phyloP scores from a whole-genome alignment of 495 filamentous ascomycete species.

The Lophiotrema nucula region DNA sequence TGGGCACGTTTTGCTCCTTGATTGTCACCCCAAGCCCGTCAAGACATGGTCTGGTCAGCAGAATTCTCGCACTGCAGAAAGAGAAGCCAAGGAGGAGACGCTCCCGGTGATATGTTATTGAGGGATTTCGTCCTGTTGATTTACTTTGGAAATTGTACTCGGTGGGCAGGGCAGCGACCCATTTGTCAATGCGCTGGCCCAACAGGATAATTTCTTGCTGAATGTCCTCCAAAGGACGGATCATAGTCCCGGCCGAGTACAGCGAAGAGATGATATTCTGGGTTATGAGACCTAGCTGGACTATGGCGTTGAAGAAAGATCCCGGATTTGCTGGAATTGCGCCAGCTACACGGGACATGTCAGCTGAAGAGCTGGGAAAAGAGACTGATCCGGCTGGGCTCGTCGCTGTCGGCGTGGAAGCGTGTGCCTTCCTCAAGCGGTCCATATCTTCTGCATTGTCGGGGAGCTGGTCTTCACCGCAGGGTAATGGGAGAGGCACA shows the following conservation, averaged over 20 bases:
- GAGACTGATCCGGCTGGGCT: neutral
- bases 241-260: slow-evolving; percentile 16
- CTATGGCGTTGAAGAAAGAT: slow-evolving; percentile 11
- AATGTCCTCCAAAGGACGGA: slow-evolving; percentile 1
- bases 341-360: neutral
- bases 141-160: slow-evolving; percentile 5
- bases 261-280: slow-evolving; percentile 12
- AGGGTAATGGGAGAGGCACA: slow-evolving; percentile 55
- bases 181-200: slow-evolving; percentile 2
- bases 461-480: slow-evolving; percentile 55
- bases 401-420: neutral
- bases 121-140: neutral
- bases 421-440: neutral
- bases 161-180: slow-evolving; percentile 4
- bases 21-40: neutral
- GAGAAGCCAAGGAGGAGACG: slow-evolving; percentile 2
- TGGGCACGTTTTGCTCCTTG: neutral
- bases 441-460: slow-evolving; percentile 7
- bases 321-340: neutral
- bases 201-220: slow-evolving; percentile 5
- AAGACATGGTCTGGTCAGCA: slow-evolving; percentile 14
- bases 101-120: neutral
- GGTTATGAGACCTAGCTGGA: slow-evolving; percentile 13
- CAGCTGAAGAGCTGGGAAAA: neutral
- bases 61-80: slow-evolving; percentile 12